Conservation (phyloP, 1,284 basidiomycete species). For the Papiliotrema flavescens region DNA sequence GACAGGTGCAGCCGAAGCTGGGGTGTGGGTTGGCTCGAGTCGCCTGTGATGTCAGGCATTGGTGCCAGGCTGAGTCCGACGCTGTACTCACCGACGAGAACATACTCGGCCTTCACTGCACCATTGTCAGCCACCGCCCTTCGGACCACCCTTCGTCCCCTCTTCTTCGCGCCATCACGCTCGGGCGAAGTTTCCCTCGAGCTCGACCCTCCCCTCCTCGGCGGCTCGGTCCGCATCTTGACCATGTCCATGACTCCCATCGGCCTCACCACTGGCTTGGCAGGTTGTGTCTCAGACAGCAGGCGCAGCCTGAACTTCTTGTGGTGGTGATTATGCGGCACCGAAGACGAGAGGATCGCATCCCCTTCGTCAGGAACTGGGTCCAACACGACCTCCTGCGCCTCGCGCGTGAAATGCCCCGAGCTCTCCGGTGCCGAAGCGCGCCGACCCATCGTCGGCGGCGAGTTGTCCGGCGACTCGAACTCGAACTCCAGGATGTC, state of each 20-base stretch:
- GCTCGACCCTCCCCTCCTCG: slow-evolving; percentile 4
- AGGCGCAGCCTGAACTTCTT: slow-evolving; percentile 30
- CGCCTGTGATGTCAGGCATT: slow-evolving; percentile 21
- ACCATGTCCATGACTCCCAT: slow-evolving; percentile 36
- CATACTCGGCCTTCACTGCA: slow-evolving; percentile 47
- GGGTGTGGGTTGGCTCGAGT: slow-evolving; percentile 38
- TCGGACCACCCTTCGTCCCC: slow-evolving; percentile 14
- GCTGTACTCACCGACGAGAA: slow-evolving; percentile 38
- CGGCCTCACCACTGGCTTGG: slow-evolving; percentile 13
- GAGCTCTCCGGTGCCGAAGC: not conserved
- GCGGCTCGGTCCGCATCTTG: not conserved
- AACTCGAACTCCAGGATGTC: slow-evolving; percentile 45
- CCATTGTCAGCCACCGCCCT: slow-evolving; percentile 18
- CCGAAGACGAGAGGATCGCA: slow-evolving; percentile 4
- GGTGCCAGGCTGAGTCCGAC: not conserved
- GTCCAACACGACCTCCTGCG: slow-evolving; percentile 24
- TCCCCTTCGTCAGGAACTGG: slow-evolving; percentile 12
- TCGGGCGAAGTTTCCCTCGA: not conserved
- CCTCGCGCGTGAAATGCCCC: not conserved
- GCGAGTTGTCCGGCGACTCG: slow-evolving; percentile 31
- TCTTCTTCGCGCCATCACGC: not conserved
- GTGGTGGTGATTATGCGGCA: slow-evolving; percentile 12
- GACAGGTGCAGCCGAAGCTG: slow-evolving; percentile 43
- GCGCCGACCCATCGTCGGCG: slow-evolving; percentile 4
- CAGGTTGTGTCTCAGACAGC: not conserved